Evolutionary conservation across 1,284 basidiomycete genomes (phyloP), one percentile per base, ranked within the genome.

Genomic region (Coriolopsis trogii): DNA sequence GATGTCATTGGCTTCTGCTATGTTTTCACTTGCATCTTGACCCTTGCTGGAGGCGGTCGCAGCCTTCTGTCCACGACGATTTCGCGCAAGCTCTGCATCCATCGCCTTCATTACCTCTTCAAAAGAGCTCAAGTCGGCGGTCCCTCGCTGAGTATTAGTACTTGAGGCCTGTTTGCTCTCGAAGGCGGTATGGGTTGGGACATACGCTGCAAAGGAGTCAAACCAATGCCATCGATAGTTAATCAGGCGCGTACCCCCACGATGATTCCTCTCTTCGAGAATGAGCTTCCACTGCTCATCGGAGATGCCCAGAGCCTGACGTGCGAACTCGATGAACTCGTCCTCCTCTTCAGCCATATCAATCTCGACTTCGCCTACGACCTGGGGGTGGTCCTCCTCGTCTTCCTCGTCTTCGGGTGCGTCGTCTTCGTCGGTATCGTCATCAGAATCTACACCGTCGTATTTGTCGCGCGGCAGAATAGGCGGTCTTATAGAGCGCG

Each of bases 21-120:
- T 59, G 63, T 38, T 63, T 78, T 46, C 58, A 71, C 65, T 71
- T 70, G 20, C 62, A 66, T 55, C 70, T 71, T 16, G 63, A 56
- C 39, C 12, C 13, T 13, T 28, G 49, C 7, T 9, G 10, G n/a
- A n/a, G 4, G 12, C 39, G 3, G 6, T n/a, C 51, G 29, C 45
- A 36, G 58, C 60, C n/a, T 43, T 18, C 31, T 53, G 58, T 29
- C 59, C 31, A 36, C 69, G 52, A 29, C 72, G 74, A 34, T 72
- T 66, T 23, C 75, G 78, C 18, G 75, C 75, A 13, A 97, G 77
- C 62, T 95, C 91, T 16, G 75, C 80, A 61, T 98, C 95, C 89
- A 98, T 93, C 2, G 93, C 93, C 63, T 85, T 81, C 95, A 98
- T 98, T 33, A 98, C 89, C 6, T 87, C 82, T 64, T 98, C 95